Evolutionary conservation across 345 rosid genomes (phyloP).

Genomic region (Populus simonii): DNA sequence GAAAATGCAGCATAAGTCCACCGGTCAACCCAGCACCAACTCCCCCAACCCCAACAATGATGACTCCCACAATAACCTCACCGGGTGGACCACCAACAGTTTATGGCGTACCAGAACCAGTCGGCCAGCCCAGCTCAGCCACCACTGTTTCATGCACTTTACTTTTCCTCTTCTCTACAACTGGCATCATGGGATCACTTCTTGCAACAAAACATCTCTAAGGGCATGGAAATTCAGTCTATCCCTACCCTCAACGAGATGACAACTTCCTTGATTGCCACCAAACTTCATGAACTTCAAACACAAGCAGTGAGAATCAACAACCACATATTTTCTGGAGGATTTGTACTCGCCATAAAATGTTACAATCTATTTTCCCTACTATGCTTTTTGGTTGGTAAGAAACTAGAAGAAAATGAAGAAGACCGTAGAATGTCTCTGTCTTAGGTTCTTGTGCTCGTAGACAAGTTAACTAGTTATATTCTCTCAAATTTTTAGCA

Average conservation of each 20-base stretch:
- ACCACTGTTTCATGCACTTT: conserved; percentile 37
- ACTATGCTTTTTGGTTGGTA: conserved; percentile 39
- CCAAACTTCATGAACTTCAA: conserved; percentile 21
- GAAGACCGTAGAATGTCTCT: conserved; percentile 41
- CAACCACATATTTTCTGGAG: conserved; percentile 23
- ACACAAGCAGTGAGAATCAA: conserved; percentile 28
- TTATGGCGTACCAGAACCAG: conserved; percentile 73
- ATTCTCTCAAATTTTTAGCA: conserved; percentile 43
- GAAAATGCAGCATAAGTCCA: conserved; percentile 57
- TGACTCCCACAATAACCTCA: conserved; percentile 47
- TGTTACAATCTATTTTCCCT: conserved; percentile 30
- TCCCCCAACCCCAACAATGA: conserved; percentile 31
- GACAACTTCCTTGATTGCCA: conserved; percentile 28
- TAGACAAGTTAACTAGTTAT: conserved; percentile 40
- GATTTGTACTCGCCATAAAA: conserved; percentile 18
- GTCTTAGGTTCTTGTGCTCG: conserved; percentile 47
- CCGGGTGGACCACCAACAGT: conserved; percentile 53
- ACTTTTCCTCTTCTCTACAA: conserved; percentile 39
- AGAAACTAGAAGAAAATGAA: conserved; percentile 32
- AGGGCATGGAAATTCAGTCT: conserved; percentile 16
- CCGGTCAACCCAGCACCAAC: conserved; percentile 38
- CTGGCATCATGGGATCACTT: conserved; percentile 36
- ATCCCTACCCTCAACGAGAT: conserved; percentile 23
- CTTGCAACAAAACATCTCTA: conserved; percentile 41
- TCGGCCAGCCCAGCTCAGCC: conserved; percentile 79